Evolutionary conservation across 257 asterid genomes (phyloP).

Genomic region (Primulina tabacum): DNA sequence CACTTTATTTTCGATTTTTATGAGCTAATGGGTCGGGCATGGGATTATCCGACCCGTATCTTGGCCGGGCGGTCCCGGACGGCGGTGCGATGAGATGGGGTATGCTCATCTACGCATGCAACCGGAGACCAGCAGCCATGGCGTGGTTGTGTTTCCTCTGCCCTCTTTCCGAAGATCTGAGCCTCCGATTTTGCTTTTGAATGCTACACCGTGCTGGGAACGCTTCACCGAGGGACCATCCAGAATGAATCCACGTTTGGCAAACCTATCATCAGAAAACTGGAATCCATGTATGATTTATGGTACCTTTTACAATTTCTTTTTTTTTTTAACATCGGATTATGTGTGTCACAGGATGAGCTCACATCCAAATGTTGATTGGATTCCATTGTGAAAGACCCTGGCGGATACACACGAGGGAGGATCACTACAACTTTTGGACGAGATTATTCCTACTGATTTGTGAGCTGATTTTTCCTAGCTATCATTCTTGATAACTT

Average conservation of each 20-base stretch:
- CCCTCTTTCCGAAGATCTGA: constrained; percentile 18
- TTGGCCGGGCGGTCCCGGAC: constrained; percentile 30
- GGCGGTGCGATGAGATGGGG: background rate
- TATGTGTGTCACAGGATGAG: background rate
- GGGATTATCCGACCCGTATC: constrained; percentile 20
- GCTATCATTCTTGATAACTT: background rate
- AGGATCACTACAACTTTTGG: background rate
- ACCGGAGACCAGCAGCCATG: constrained; percentile 30
- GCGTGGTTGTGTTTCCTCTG: constrained; percentile 14
- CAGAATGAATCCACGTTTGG: background rate
- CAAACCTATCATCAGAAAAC: background rate
- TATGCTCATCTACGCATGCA: constrained; percentile 2
- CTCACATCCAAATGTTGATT: background rate
- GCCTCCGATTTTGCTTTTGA: constrained; percentile 11
- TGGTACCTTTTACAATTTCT: no score
- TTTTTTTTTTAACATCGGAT: background rate
- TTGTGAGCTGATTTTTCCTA: background rate
- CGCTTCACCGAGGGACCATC: background rate
- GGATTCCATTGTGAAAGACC: background rate
- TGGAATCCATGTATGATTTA: no score
- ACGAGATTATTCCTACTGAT: background rate
- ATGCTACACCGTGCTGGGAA: background rate
- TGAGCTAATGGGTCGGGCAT: constrained; percentile 29
- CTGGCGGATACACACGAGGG: background rate
- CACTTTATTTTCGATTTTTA: background rate